Evolutionary conservation across 345 rosid genomes (phyloP), one percentile per base, ranked within the genome.

Genomic region (Arabis alpina): DNA sequence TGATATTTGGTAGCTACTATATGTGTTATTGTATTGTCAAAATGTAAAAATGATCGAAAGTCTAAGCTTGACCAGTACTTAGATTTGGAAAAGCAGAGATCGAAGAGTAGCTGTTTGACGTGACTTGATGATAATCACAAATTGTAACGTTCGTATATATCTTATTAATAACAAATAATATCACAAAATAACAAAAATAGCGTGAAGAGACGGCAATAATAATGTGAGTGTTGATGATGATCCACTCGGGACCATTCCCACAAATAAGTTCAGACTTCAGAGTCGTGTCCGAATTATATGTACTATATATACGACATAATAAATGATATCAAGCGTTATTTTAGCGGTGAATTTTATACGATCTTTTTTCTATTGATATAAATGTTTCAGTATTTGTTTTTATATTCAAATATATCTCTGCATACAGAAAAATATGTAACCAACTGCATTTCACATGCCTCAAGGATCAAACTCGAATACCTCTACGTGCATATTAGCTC

Each of bases 381-480:
- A 64, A 39, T 73, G 65, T 48, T 73, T 56, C 59, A 8, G 50
- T 8, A 15, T 63, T 37, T 56, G 16, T 49, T 24, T 51, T 3
- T 8, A 45, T 68, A 56, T 69, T 3, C 25, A 2, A n/a, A 56
- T 9, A 68, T 47, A 68, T 47, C 41, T 39, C 64, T 43, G 47
- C 68, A 45, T 59, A 47, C 37, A 23, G 15, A 50, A 56, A 28
- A 70, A 15, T 3, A 68, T 43, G 15, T 36, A 44, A 34, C 37
- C 64, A 74, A 54, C 74, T 75, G 41, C 74, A 75, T 53, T 68
- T 75, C 64, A 68, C 78, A 75, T 75, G 70, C 45, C 53, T 68
- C 37, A 11, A 48, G 14, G 25, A 25, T n/a, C 2, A 68, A 52
- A 51, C 16, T 32, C 6, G 10, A 11, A 3, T 32, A 34, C 13